Percentiles rank a stretch among this genome's conserved stretches.
phyloP scores from a whole-genome alignment of 140 eudicot genomes.

The Eryngium alpinum region DNA sequence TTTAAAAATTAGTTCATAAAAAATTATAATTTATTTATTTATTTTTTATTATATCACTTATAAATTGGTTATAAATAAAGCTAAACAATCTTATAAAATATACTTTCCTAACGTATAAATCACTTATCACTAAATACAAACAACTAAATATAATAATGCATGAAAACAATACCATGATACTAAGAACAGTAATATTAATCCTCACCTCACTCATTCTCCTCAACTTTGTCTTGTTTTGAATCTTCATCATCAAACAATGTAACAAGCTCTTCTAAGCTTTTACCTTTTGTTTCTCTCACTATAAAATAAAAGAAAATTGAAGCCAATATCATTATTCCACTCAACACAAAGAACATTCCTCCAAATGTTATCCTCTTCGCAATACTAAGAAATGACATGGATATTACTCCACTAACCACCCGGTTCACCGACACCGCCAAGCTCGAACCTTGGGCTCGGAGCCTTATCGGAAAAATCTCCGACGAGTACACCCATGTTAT shows the following conservation, averaged over 20 bases:
- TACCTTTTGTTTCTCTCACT: constrained; percentile 72
- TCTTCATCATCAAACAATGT: constrained; percentile 53
- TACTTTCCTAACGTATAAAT: too few relatives aligned
- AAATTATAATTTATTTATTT: too few relatives aligned
- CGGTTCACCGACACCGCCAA: constrained; percentile 73
- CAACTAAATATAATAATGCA: too few relatives aligned
- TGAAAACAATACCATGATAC: too few relatives aligned
- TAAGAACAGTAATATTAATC: too few relatives aligned
- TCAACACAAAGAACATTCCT: constrained; percentile 53
- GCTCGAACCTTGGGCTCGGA: constrained; percentile 78
- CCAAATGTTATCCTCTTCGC: constrained; percentile 55
- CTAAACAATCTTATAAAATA: too few relatives aligned
- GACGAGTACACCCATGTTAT: constrained; percentile 88
- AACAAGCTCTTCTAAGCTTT: constrained; percentile 71
- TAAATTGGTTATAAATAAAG: too few relatives aligned
- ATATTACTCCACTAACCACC: constrained; percentile 66
- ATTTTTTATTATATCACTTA: too few relatives aligned
- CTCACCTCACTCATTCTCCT: neutral
- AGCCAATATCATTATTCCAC: constrained; percentile 52
- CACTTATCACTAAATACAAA: too few relatives aligned
- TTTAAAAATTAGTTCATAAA: too few relatives aligned
- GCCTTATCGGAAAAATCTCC: constrained; percentile 65
- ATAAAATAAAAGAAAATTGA: constrained; percentile 47
- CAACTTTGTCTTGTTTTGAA: neutral
- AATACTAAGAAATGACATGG: constrained; percentile 67